These are phyloP conservation scores for Larix kaempferi DNA, from an alignment of 75 land plant genomes.

Conservation along the genomic window DNA sequence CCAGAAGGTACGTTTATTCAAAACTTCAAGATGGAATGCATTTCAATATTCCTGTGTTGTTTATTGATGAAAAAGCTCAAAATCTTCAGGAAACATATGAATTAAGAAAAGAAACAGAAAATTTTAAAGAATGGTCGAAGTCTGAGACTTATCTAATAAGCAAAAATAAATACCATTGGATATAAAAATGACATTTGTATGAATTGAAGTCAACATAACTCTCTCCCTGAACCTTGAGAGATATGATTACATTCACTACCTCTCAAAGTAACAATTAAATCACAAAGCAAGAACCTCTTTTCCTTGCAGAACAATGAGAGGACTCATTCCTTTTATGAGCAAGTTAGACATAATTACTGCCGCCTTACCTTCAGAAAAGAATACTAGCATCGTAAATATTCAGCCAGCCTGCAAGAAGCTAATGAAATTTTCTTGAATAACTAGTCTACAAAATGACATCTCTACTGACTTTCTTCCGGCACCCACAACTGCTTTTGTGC, in stretches of 20 bases:
- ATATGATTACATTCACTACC: neutral
- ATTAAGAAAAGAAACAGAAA: neutral
- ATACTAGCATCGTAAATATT: constrained; percentile 20
- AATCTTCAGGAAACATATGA: neutral
- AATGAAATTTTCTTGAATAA: constrained; percentile 4
- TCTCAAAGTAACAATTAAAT: neutral
- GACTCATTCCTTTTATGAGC: neutral
- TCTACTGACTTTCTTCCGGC: constrained; percentile 35
- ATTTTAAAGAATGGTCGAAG: constrained; percentile 6
- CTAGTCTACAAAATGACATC: too few species aligned
- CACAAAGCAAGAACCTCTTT: constrained; percentile 5
- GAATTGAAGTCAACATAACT: constrained; percentile 3
- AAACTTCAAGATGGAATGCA: neutral
- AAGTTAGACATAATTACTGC: neutral
- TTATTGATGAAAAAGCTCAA: neutral
- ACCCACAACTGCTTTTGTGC: constrained; percentile 69
- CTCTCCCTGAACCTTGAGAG: constrained; percentile 8
- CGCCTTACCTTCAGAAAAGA: neutral
- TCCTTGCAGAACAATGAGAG: neutral
- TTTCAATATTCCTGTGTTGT: neutral
- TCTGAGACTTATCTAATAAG: neutral
- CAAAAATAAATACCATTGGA: constrained; percentile 8
- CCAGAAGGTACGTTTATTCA: neutral
- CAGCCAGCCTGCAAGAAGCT: constrained; percentile 11
- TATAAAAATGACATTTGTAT: neutral